These are phyloP conservation scores for Pleurotus sapidus DNA, from an alignment of 768 basidiomycete genomes.

Conservation along the genomic window DNA sequence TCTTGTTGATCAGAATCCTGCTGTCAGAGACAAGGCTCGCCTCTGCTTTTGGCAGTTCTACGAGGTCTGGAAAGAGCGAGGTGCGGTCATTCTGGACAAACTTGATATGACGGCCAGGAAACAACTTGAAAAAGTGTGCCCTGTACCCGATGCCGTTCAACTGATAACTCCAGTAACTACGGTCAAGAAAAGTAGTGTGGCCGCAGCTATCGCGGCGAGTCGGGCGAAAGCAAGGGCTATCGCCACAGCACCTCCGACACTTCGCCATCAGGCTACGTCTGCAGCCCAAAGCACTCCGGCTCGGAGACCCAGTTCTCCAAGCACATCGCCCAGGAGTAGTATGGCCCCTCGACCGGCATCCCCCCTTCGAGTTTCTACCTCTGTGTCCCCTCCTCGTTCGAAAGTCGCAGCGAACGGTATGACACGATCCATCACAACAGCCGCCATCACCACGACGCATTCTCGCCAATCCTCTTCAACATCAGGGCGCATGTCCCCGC, in stretches of 20 bases:
- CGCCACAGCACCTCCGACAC: conserved; percentile 74
- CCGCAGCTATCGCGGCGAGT: conserved; percentile 87
- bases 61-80: conserved; percentile 70
- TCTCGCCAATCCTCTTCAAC: conserved; percentile 34
- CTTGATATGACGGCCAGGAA: conserved; percentile 72
- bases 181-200: conserved; percentile 80
- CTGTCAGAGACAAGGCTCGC: conserved; percentile 73
- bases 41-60: conserved; percentile 79
- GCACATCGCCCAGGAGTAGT: conserved; percentile 32
- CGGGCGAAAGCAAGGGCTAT: conserved; percentile 85
- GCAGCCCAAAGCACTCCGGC: conserved; percentile 33
- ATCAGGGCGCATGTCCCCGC: conserved; percentile 38
- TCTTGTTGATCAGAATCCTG: conserved; percentile 75
- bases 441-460: conserved; percentile 30
- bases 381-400: conserved; percentile 43
- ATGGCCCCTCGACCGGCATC: conserved; percentile 40
- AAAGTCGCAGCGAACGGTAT: conserved; percentile 38
- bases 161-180: conserved; percentile 48
- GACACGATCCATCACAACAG: conserved; percentile 42
- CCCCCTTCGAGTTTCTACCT: conserved; percentile 44
- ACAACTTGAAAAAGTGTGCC: conserved; percentile 85
- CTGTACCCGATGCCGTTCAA: conserved; percentile 45
- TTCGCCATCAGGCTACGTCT: conserved; percentile 82
- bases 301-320: conserved; percentile 42
- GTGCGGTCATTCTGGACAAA: conserved; percentile 54